Percentiles rank a stretch among this genome's conserved stretches.
These are phyloP conservation scores for Hygrophoropsis aurantiaca DNA, from an alignment of 768 basidiomycete species.

Conservation along the genomic window DNA sequence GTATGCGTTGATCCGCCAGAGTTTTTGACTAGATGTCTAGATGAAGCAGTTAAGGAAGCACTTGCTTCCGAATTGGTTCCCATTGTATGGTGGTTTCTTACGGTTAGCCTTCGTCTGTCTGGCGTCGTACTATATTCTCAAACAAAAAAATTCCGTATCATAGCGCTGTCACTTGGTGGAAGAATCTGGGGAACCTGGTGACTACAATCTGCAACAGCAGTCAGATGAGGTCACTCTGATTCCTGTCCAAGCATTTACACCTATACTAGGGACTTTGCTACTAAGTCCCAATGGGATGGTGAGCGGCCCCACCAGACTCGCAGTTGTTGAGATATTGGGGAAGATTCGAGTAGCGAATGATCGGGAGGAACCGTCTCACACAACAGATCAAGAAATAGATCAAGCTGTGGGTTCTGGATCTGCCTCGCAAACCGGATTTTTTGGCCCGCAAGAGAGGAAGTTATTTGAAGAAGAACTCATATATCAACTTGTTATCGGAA, in stretches of 20 bases:
- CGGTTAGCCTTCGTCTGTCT: slow-evolving; percentile 36
- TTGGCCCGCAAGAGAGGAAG: slow-evolving; percentile 53
- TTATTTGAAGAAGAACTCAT: slow-evolving; percentile 82
- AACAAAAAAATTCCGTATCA: slow-evolving; percentile 4
- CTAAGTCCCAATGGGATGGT: slow-evolving; percentile 77
- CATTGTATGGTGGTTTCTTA: slow-evolving; percentile 93
- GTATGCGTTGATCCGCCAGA: background rate
- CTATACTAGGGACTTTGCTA: slow-evolving; percentile 84
- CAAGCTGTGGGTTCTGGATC: slow-evolving; percentile 36
- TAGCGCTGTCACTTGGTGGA: slow-evolving; percentile 71
- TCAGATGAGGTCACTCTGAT: slow-evolving; percentile 42
- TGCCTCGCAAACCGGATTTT: slow-evolving; percentile 39
- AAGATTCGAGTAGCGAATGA: slow-evolving; percentile 66
- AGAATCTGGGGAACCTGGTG: slow-evolving; percentile 29
- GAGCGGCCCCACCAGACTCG: slow-evolving; percentile 68
- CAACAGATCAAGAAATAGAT: slow-evolving; percentile 10
- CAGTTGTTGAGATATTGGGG: slow-evolving; percentile 75
- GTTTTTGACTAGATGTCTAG: slow-evolving; percentile 35
- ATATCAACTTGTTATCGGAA: slow-evolving; percentile 85
- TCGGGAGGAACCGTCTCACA: slow-evolving; percentile 21
- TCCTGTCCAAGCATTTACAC: slow-evolving; percentile 85
- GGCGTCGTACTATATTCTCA: slow-evolving; percentile 1
- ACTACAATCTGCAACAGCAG: slow-evolving; percentile 11
- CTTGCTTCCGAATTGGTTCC: slow-evolving; percentile 76
- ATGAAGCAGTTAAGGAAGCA: slow-evolving; percentile 87